These are phyloP conservation scores for Amphicarpaea edgeworthii DNA, from an alignment of 306 rosid species.

Conservation along the genomic window DNA sequence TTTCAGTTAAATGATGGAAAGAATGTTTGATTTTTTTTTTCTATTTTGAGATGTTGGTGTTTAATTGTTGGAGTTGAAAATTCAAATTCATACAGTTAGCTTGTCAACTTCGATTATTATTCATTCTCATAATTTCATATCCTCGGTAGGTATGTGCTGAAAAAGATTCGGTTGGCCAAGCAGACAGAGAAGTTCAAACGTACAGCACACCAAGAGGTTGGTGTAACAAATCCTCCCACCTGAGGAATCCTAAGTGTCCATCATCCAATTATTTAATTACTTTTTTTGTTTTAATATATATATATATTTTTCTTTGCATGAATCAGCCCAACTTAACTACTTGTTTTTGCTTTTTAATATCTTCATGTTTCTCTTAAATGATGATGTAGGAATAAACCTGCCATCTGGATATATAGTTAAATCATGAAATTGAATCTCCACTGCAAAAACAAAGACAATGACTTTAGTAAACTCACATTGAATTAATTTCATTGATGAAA, in stretches of 20 bases:
- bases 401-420: slow-evolving; percentile 20
- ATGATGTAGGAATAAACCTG: neutral
- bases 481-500: neutral
- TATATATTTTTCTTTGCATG: neutral
- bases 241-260: slow-evolving; percentile 40
- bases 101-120: slow-evolving; percentile 25
- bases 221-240: slow-evolving; percentile 42
- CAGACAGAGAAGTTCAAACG: slow-evolving; percentile 91
- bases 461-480: neutral
- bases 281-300: neutral
- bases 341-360: neutral
- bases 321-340: neutral
- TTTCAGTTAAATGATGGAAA: slow-evolving; percentile 34
- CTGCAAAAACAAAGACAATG: neutral
- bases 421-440: neutral
- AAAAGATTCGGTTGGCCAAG: slow-evolving; percentile 93
- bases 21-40: slow-evolving; percentile 8
- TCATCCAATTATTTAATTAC: slow-evolving; percentile 8
- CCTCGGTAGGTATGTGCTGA: slow-evolving; percentile 82
- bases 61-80: slow-evolving; percentile 26
- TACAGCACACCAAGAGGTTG: slow-evolving; percentile 95
- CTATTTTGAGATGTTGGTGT: slow-evolving; percentile 33
- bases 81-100: slow-evolving; percentile 15
- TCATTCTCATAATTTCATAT: slow-evolving; percentile 41
- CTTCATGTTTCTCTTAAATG: neutral